Evolutionary conservation across 2,329 filamentous ascomycete species (phyloP).

Genomic region (Botrytis medusae): DNA sequence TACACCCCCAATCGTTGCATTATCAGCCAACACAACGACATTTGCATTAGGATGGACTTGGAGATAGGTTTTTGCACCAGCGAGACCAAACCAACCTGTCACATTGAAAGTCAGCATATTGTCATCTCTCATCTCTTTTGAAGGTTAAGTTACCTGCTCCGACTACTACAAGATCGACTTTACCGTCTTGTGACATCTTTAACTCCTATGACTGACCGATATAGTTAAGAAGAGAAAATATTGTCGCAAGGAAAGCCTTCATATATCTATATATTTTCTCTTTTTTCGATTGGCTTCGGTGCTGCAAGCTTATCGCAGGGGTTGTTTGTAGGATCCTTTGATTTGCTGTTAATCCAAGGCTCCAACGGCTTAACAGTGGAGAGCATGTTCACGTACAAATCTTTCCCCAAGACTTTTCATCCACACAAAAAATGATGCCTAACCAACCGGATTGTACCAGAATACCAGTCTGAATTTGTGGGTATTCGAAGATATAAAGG

Average conservation of each 20-base stretch:
- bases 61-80: constrained; percentile 60
- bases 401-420: not conserved
- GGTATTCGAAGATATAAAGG: not conserved
- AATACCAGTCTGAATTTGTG: not conserved
- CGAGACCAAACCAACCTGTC: constrained; percentile 49
- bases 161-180: constrained; percentile 12
- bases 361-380: not conserved
- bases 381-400: not conserved
- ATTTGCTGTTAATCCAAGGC: not conserved
- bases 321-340: not conserved
- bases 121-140: not conserved
- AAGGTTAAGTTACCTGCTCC: constrained; percentile 12
- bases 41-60: constrained; percentile 57
- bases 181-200: not conserved
- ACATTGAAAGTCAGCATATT: not conserved
- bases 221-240: not conserved
- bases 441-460: not conserved
- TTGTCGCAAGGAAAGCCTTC: not conserved
- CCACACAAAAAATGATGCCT: not conserved
- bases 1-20: constrained; percentile 61
- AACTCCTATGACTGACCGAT: not conserved
- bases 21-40: constrained; percentile 58
- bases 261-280: not conserved
- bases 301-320: not conserved
- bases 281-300: not conserved